Conservation (phyloP, 306 rosid genomes). For the Begonia peltatifolia region DNA sequence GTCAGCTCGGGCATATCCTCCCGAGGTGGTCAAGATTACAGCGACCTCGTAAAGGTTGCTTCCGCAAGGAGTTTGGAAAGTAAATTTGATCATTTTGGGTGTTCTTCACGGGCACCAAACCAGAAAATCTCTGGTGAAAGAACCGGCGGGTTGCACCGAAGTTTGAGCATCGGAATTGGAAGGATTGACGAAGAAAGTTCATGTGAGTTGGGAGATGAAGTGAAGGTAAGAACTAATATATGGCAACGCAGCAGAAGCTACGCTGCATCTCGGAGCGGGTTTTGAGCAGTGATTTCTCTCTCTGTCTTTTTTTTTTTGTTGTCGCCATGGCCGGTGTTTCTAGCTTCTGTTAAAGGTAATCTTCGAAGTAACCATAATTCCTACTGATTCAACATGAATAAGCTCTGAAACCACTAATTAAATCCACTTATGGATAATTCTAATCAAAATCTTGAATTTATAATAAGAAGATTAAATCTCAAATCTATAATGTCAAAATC, state of each 20-base stretch:
- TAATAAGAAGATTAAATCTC: too few relatives aligned
- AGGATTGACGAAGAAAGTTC: slow-evolving; percentile 55
- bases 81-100: neutral
- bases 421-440: too few relatives aligned
- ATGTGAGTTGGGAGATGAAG: slow-evolving; percentile 28
- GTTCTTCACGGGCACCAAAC: neutral
- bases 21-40: slow-evolving; percentile 13
- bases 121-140: slow-evolving; percentile 1
- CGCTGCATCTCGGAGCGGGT: slow-evolving; percentile 8
- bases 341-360: too few relatives aligned
- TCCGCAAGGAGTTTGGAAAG: slow-evolving; percentile 9
- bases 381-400: too few relatives aligned
- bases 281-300: too few relatives aligned
- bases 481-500: too few relatives aligned
- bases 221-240: slow-evolving; percentile 9
- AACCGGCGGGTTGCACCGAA: slow-evolving; percentile 8
- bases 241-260: slow-evolving; percentile 39
- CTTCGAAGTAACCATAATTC: too few relatives aligned
- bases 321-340: too few relatives aligned
- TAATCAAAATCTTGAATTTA: too few relatives aligned
- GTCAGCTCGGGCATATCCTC: slow-evolving; percentile 12
- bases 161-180: slow-evolving; percentile 36
- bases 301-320: too few relatives aligned
- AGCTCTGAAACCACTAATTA: too few relatives aligned
- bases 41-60: slow-evolving; percentile 38